Percentiles rank a stretch among this genome's conserved stretches.
Conservation (phyloP, 495 filamentous ascomycete genomes). For the Xylaria bambusicola region DNA sequence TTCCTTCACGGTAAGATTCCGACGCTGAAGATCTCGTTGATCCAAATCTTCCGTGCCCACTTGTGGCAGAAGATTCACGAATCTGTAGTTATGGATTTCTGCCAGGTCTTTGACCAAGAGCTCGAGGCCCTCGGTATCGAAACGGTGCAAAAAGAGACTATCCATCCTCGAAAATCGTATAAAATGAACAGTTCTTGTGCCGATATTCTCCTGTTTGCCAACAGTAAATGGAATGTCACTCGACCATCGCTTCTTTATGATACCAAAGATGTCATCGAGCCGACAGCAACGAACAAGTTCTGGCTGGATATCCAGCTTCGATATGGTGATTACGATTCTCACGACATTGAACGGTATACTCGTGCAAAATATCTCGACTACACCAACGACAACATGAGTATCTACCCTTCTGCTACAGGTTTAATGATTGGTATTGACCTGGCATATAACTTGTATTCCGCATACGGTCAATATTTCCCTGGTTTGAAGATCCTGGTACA, state of each 20-base stretch:
- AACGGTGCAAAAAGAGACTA: constrained; percentile 98
- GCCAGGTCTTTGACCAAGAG: constrained; percentile 99
- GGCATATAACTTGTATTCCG: constrained; percentile 97
- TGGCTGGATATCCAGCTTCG: constrained; percentile 98
- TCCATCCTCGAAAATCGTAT: constrained; percentile 99
- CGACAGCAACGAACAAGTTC: constrained; percentile 98
- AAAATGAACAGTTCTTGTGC: constrained; percentile 99
- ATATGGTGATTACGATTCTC: constrained; percentile 98
- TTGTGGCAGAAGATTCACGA: constrained; percentile 99
- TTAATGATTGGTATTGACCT: constrained; percentile 98
- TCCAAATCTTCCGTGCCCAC: constrained; percentile 99
- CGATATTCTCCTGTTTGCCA: constrained; percentile 96
- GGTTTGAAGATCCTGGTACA: constrained; percentile 95
- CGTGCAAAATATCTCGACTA: constrained; percentile 99
- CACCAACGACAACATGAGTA: constrained; percentile 98
- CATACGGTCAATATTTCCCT: constrained; percentile 98
- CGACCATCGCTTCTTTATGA: constrained; percentile 91
- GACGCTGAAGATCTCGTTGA: constrained; percentile 96
- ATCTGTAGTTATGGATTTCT: constrained; percentile 98
- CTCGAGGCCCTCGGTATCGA: constrained; percentile 95
- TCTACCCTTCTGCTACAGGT: constrained; percentile 96
- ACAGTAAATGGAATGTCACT: constrained; percentile 98
- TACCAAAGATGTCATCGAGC: constrained; percentile 93
- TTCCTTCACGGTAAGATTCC: constrained; percentile 99
- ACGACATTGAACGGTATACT: constrained; percentile 97